phyloP scores from a whole-genome alignment of 768 basidiomycete genomes.

The Thelephora ganbajun region DNA sequence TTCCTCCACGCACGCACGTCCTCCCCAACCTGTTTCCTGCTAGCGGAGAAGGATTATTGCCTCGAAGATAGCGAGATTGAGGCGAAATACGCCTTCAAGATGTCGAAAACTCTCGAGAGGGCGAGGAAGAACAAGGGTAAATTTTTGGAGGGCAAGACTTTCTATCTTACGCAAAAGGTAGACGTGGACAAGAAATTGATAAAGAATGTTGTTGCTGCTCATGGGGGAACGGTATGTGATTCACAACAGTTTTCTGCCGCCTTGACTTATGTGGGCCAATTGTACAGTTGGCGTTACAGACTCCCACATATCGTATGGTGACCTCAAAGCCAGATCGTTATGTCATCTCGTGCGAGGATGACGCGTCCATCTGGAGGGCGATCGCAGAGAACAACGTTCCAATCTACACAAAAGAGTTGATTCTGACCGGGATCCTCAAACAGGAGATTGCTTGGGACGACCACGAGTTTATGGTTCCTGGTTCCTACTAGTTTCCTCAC shows the following conservation, averaged over 20 bases:
- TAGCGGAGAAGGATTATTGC: slow-evolving; percentile 51
- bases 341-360: slow-evolving; percentile 54
- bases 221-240: slow-evolving; percentile 55
- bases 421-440: slow-evolving; percentile 47
- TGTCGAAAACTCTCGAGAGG: slow-evolving; percentile 43
- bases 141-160: slow-evolving; percentile 49
- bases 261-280: not conserved
- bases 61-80: slow-evolving; percentile 53
- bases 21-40: not conserved
- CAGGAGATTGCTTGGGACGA: slow-evolving; percentile 59
- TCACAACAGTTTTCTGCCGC: not conserved
- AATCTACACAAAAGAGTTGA: slow-evolving; percentile 58
- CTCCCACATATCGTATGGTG: slow-evolving; percentile 42
- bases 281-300: slow-evolving; percentile 26
- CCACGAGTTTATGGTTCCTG: slow-evolving; percentile 1
- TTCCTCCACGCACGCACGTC: not conserved
- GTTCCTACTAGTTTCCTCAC: not conserved
- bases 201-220: slow-evolving; percentile 52
- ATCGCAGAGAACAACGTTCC: slow-evolving; percentile 33
- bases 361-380: slow-evolving; percentile 52
- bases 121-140: slow-evolving; percentile 39
- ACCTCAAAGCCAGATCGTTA: slow-evolving; percentile 34
- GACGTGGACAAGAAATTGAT: slow-evolving; percentile 43
- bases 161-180: slow-evolving; percentile 65
- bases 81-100: slow-evolving; percentile 48